Evolutionary conservation across 768 basidiomycete genomes (phyloP).

Genomic region (Lepiota venenata): DNA sequence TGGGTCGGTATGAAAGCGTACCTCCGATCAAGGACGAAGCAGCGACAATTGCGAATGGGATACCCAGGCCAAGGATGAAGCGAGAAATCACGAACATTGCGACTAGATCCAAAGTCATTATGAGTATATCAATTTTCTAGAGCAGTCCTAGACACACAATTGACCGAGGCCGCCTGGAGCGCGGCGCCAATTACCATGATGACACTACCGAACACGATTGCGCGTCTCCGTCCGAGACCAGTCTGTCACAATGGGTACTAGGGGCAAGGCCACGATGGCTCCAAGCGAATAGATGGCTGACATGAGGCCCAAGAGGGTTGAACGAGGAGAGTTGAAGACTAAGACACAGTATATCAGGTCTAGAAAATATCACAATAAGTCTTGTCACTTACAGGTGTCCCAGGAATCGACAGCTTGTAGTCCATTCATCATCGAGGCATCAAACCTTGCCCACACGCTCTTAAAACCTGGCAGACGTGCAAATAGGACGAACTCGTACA

Average conservation of each 20-base stretch:
- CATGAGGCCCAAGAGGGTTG: slow-evolving; percentile 52
- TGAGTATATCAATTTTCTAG: not conserved
- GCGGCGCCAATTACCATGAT: slow-evolving; percentile 46
- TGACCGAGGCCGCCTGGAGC: slow-evolving; percentile 42
- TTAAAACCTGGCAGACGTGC: not conserved
- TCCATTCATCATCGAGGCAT: slow-evolving; percentile 62
- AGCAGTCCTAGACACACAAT: slow-evolving; percentile 34
- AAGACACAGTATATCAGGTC: not conserved
- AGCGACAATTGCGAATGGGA: slow-evolving; percentile 58
- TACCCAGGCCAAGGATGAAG: slow-evolving; percentile 55
- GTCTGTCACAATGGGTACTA: slow-evolving; percentile 50
- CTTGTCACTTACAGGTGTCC: slow-evolving; percentile 42
- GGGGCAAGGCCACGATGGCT: slow-evolving; percentile 48
- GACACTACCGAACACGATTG: slow-evolving; percentile 49
- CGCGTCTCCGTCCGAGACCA: slow-evolving; percentile 44
- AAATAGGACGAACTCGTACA: slow-evolving; percentile 13
- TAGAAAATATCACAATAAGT: not conserved
- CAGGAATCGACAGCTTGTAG: slow-evolving; percentile 57
- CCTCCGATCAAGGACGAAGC: slow-evolving; percentile 65
- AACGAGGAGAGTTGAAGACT: slow-evolving; percentile 57
- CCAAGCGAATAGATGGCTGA: slow-evolving; percentile 61
- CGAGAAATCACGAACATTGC: slow-evolving; percentile 59
- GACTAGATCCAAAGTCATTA: slow-evolving; percentile 27
- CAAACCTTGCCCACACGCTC: slow-evolving; percentile 35
- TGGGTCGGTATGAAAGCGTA: slow-evolving; percentile 11